These are phyloP conservation scores for Nectriaceae sp. DNA, from an alignment of 2,329 filamentous ascomycete genomes.

Conservation along the genomic window DNA sequence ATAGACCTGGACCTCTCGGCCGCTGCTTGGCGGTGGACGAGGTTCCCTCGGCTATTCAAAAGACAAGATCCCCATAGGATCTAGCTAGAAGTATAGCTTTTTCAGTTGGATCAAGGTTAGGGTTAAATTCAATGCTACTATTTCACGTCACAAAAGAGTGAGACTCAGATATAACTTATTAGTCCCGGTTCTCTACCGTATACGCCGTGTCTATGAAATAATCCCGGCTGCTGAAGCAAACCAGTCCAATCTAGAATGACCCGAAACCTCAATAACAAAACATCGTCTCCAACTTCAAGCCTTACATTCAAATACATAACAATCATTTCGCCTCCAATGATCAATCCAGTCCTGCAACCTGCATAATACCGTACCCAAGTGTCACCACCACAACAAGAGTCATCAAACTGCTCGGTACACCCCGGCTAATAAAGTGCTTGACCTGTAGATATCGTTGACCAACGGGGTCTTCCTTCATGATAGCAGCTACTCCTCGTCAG, in stretches of 20 bases:
- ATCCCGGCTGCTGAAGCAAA: not conserved
- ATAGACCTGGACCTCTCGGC: too few species aligned
- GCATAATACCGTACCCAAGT: slow-evolving; percentile 89
- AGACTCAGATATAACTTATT: too few species aligned
- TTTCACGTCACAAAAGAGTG: too few species aligned
- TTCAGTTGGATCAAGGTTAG: too few species aligned
- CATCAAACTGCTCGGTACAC: slow-evolving; percentile 82
- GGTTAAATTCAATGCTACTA: too few species aligned
- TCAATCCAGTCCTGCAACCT: slow-evolving; percentile 64
- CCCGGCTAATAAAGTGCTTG: slow-evolving; percentile 92
- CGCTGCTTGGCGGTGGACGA: too few species aligned
- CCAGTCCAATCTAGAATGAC: not conserved
- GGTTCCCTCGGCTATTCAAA: too few species aligned
- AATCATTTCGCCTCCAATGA: not conserved
- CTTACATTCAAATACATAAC: too few species aligned
- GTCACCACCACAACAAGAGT: slow-evolving; percentile 82
- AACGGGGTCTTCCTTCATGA: slow-evolving; percentile 98
- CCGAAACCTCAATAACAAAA: not conserved
- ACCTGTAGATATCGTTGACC: slow-evolving; percentile 91
- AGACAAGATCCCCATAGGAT: too few species aligned
- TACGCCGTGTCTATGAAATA: not conserved
- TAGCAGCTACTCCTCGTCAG: slow-evolving; percentile 67
- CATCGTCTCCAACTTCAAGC: too few species aligned
- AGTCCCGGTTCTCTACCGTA: too few species aligned
- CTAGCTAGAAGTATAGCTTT: too few species aligned